Conservation (phyloP, 345 rosid species). For the Lenwebbia sp. region DNA sequence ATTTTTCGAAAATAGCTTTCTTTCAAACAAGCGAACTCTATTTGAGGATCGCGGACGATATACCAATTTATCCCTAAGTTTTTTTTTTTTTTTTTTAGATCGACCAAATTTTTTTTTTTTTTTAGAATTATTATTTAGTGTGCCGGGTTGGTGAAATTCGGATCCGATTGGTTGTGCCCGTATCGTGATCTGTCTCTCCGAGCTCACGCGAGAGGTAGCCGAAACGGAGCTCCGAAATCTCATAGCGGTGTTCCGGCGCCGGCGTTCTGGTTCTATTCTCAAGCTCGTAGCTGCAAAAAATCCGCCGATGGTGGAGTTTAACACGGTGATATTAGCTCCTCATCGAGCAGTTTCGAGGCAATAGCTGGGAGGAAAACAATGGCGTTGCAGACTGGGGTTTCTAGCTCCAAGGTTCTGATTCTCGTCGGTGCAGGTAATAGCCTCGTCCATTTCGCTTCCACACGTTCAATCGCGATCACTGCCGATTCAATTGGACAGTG, state of each 20-base stretch:
- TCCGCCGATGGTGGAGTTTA: neutral
- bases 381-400: constrained; percentile 87
- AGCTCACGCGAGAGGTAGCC: neutral
- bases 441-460: neutral
- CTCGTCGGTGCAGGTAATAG: constrained; percentile 74
- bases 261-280: neutral
- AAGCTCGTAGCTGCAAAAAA: neutral
- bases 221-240: neutral
- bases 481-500: neutral
- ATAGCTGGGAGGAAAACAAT: constrained; percentile 9
- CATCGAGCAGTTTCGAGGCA: neutral
- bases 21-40: rapidly evolving
- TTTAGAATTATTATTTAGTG: neutral
- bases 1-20: neutral
- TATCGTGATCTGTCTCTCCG: neutral
- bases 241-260: neutral
- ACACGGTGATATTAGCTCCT: neutral
- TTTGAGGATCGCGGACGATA: rapidly evolving
- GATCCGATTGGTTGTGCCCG: no score
- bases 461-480: neutral
- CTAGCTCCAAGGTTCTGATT: constrained; percentile 70
- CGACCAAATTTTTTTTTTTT: no score
- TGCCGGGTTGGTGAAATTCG: neutral
- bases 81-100: no score
- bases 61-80: neutral